Base-by-base conservation (phyloP, 2,329 filamentous ascomycete species). In the Fusarium sp. region DNA sequence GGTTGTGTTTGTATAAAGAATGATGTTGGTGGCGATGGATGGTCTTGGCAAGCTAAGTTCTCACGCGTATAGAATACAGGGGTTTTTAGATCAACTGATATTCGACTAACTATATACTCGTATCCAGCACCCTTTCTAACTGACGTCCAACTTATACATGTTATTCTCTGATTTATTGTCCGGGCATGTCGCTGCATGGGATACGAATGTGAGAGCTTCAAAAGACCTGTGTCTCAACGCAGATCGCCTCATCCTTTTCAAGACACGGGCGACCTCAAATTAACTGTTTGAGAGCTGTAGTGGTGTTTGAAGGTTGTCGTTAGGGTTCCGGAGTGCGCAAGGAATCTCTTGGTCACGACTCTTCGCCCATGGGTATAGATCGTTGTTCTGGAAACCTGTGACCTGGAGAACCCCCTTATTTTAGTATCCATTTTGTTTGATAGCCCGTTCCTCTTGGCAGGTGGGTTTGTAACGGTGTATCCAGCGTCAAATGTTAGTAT, bases 121-220 rank as follows among this genome's bases (percentile, higher is more conserved):
- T 45, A 14, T 27, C 16, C 35, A 27, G 7, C 16, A 20, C 2
- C 3, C 13, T 40, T 47, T 24, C 42, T 27, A 6, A 8, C 4
- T 20, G 22, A 29, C 6, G n/a, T 9, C 40, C 31, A 47, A 54
- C 6, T 50, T 65, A 37, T 66, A 59, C 5, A 56, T 11, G 45
- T 35, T 45, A 62, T 34, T 65, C 47, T 50, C 38, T 38, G 31
- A 16, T 40, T 68, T n/a, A 52, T 56, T 40, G 52, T 59, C 47
- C 42, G 11, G 40, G 62, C 29, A 58, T 42, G 27, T 38, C 20
- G 34, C 1, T 2, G 11, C 11, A 0, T 22, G 4, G 3, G 6
- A 20, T 1, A 18, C 7, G 20, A 58, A 22, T 22, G 40, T 14
- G 20, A 20, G 24, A 27, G 16, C 24, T n/a, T n/a, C 16, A 29